Conservation (phyloP, 768 basidiomycete species). For the Antrodiella citrinella region DNA sequence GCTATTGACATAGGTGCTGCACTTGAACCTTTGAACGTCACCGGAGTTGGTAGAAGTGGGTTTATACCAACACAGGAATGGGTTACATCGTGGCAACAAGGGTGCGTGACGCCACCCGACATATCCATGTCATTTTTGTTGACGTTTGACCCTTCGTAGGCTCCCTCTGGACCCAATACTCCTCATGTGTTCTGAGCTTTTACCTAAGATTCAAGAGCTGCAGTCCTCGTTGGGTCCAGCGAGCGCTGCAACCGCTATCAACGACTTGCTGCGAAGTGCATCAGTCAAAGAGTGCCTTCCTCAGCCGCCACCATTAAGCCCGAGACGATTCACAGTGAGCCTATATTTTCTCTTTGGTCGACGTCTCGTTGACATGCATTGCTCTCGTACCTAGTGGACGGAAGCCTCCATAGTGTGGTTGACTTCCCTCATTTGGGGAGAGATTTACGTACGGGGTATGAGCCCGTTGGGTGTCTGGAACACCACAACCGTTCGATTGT, state of each 20-base stretch:
- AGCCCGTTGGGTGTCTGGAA: slow-evolving; percentile 84
- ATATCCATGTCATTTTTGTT: background rate
- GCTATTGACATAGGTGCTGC: slow-evolving; percentile 42
- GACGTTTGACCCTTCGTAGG: slow-evolving; percentile 32
- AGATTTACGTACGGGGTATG: slow-evolving; percentile 88
- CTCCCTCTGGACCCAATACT: slow-evolving; percentile 86
- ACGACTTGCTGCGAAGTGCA: slow-evolving; percentile 66
- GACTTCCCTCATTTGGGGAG: slow-evolving; percentile 91
- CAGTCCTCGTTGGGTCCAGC: slow-evolving; percentile 59
- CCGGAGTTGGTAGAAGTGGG: slow-evolving; percentile 77
- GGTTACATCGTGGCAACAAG: slow-evolving; percentile 97
- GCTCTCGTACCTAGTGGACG: slow-evolving; percentile 61
- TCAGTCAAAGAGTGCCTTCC: slow-evolving; percentile 71
- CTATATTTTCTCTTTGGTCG: background rate
- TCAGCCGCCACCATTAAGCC: slow-evolving; percentile 49
- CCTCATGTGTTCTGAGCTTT: slow-evolving; percentile 79
- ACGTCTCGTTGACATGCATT: slow-evolving; percentile 1
- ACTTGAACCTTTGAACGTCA: slow-evolving; percentile 57
- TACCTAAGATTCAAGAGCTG: slow-evolving; percentile 77
- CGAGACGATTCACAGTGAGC: slow-evolving; percentile 73
- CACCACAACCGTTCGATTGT: slow-evolving; percentile 79
- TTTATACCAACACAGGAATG: slow-evolving; percentile 97
- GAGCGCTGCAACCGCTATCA: slow-evolving; percentile 58
- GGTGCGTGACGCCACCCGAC: slow-evolving; percentile 41
- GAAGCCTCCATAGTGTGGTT: slow-evolving; percentile 89